These are phyloP conservation scores for Juncus effusus DNA, from an alignment of 176 grass and related monocot genomes.

Conservation along the genomic window DNA sequence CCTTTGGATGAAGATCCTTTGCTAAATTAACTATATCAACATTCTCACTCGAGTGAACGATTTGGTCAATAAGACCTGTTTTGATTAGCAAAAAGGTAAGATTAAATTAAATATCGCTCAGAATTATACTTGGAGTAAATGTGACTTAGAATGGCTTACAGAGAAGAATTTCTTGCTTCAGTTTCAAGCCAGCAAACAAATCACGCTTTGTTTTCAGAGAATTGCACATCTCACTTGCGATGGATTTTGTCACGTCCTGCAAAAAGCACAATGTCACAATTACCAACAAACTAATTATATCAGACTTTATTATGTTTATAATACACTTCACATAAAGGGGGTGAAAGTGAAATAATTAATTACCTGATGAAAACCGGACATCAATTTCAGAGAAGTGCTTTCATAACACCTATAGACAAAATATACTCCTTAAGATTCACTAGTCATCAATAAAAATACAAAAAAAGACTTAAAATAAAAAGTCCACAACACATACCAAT, in stretches of 20 bases:
- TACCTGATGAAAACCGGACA: conserved; percentile 95
- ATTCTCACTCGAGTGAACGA: conserved; percentile 83
- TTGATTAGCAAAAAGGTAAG: conserved; percentile 21
- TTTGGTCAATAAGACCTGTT: conserved; percentile 85
- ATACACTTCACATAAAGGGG: neutral
- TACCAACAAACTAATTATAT: conserved; percentile 16
- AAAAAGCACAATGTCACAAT: conserved; percentile 21
- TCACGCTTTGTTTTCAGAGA: conserved; percentile 81
- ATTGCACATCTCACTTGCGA: conserved; percentile 72
- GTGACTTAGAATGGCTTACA: conserved; percentile 50
- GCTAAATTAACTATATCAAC: conserved; percentile 62
- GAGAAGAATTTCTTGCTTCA: conserved; percentile 94
- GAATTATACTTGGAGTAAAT: conserved; percentile 5
- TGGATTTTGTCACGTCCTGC: conserved; percentile 91
- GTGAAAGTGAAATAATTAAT: conserved; percentile 34
- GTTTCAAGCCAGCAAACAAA: conserved; percentile 79
- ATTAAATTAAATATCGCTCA: no score
- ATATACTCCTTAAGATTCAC: conserved; percentile 10
- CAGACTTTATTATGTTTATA: conserved; percentile 7
- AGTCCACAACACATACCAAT: conserved; percentile 47
- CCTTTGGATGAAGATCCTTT: conserved; percentile 91
- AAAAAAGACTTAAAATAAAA: conserved; percentile 7
- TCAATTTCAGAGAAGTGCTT: conserved; percentile 86
- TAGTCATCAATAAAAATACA: neutral
- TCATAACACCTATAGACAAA: conserved; percentile 75